phyloP scores from a whole-genome alignment of 176 grass and related monocot genomes.

The Phoenix dactylifera region DNA sequence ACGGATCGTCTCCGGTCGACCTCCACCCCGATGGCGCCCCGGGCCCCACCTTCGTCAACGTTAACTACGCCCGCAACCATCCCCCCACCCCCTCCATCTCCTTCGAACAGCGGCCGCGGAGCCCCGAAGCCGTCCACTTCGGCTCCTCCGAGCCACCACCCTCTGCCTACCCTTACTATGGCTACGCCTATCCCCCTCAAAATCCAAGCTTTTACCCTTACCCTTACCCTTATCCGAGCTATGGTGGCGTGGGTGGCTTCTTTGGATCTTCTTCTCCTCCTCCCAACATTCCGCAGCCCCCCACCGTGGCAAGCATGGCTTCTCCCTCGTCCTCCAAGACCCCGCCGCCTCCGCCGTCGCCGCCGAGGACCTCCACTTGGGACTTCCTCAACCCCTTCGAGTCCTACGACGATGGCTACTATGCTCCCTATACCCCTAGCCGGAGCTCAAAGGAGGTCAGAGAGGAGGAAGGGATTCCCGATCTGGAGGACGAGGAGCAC shows the following conservation, averaged over 20 bases:
- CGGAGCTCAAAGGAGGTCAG: conserved; percentile 69
- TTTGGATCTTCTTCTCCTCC: conserved; percentile 24
- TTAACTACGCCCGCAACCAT: conserved; percentile 29
- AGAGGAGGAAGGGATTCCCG: conserved; percentile 95
- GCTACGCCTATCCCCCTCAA: conserved; percentile 7
- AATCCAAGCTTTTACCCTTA: conserved; percentile 21
- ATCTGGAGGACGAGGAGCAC: conserved; percentile 79
- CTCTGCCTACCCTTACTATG: conserved; percentile 14
- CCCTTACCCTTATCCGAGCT: conserved; percentile 22
- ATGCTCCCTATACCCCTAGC: conserved; percentile 40
- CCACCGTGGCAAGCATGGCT: not conserved
- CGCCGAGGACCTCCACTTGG: conserved; percentile 83
- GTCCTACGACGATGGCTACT: conserved; percentile 59
- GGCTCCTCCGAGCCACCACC: not conserved
- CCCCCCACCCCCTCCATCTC: conserved; percentile 13
- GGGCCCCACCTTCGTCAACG: conserved; percentile 10
- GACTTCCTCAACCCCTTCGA: conserved; percentile 93
- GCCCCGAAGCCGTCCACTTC: conserved; percentile 3
- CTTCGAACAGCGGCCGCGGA: conserved; percentile 14
- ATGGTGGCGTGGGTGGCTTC: conserved; percentile 12
- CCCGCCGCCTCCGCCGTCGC: conserved; percentile 36
- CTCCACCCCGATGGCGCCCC: not conserved
- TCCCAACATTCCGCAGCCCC: conserved; percentile 7
- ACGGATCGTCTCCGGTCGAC: conserved; percentile 4
- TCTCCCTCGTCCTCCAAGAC: conserved; percentile 12